These are phyloP conservation scores for Fomitopsis palustris DNA, from an alignment of 1,284 basidiomycete species.

Conservation along the genomic window DNA sequence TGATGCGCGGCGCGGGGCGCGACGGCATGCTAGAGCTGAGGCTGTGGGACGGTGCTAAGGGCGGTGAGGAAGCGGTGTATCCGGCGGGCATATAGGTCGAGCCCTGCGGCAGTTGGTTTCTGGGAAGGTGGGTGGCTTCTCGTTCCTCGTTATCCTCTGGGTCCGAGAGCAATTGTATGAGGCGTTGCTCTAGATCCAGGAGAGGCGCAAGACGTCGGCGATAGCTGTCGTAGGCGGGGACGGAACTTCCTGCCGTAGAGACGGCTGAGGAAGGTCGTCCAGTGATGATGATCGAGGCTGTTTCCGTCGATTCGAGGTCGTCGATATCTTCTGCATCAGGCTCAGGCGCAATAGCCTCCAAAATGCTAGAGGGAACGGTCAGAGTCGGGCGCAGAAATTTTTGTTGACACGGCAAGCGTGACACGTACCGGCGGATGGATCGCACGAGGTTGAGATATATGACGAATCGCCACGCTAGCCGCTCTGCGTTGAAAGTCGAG, in stretches of 20 bases:
- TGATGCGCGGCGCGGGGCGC: conserved; percentile 14
- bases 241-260: conserved; percentile 31
- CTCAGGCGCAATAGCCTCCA: conserved; percentile 72
- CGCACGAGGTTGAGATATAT: conserved; percentile 82
- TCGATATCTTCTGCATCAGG: conserved; percentile 53
- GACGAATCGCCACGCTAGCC: conserved; percentile 79
- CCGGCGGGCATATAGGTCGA: conserved; percentile 1
- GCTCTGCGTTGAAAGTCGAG: conserved; percentile 68
- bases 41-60: neutral
- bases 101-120: neutral
- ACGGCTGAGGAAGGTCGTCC: conserved; percentile 42
- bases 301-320: conserved; percentile 45
- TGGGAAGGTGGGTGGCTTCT: conserved; percentile 41
- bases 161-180: conserved; percentile 62
- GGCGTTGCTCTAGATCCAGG: conserved; percentile 59
- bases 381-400: neutral
- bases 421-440: conserved; percentile 68
- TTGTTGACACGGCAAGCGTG: neutral
- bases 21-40: conserved; percentile 3
- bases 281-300: conserved; percentile 48
- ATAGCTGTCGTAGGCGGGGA: conserved; percentile 61
- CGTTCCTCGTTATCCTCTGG: conserved; percentile 49
- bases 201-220: conserved; percentile 59
- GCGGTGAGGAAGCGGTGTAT: conserved; percentile 5
- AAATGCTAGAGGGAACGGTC: conserved; percentile 44